Conservation (phyloP, 345 rosid species). For the Mangifera indica region DNA sequence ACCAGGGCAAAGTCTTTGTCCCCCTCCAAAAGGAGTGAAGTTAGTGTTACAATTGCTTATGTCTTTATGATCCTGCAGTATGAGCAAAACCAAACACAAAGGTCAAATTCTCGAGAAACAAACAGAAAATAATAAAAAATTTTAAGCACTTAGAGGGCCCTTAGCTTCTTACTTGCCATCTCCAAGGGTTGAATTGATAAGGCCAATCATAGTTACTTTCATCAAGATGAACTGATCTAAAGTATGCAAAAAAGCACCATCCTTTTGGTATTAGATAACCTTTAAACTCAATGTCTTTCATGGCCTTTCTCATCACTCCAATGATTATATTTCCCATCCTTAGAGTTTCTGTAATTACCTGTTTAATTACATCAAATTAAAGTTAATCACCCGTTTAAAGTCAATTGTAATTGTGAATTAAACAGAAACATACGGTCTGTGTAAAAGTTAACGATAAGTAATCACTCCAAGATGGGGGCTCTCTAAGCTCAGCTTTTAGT, state of each 20-base stretch:
- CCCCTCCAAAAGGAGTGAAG: slow-evolving; percentile 97
- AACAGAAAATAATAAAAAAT: background rate
- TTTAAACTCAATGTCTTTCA: slow-evolving; percentile 74
- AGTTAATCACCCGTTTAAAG: background rate
- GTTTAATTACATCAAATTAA: slow-evolving; percentile 13
- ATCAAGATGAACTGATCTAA: slow-evolving; percentile 95
- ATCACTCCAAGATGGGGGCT: slow-evolving; percentile 74
- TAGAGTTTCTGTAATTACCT: slow-evolving; percentile 92
- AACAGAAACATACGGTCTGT: slow-evolving; percentile 53
- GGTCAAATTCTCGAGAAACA: background rate
- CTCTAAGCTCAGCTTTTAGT: slow-evolving; percentile 55
- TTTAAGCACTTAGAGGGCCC: background rate
- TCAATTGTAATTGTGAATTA: too few relatives aligned
- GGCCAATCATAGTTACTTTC: slow-evolving; percentile 74
- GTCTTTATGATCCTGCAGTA: slow-evolving; percentile 57
- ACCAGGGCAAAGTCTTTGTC: slow-evolving; percentile 93
- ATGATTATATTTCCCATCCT: slow-evolving; percentile 87
- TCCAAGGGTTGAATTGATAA: slow-evolving; percentile 89
- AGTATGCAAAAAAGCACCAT: slow-evolving; percentile 85
- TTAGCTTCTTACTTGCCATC: slow-evolving; percentile 77
- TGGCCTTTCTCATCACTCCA: slow-evolving; percentile 90
- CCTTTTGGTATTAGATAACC: slow-evolving; percentile 89
- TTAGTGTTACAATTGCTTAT: slow-evolving; percentile 38
- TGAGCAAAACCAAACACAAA: too few relatives aligned
- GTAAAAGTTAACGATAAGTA: slow-evolving; percentile 80